Conservation (phyloP, 2,329 filamentous ascomycete species). For the Penicillium sp. region DNA sequence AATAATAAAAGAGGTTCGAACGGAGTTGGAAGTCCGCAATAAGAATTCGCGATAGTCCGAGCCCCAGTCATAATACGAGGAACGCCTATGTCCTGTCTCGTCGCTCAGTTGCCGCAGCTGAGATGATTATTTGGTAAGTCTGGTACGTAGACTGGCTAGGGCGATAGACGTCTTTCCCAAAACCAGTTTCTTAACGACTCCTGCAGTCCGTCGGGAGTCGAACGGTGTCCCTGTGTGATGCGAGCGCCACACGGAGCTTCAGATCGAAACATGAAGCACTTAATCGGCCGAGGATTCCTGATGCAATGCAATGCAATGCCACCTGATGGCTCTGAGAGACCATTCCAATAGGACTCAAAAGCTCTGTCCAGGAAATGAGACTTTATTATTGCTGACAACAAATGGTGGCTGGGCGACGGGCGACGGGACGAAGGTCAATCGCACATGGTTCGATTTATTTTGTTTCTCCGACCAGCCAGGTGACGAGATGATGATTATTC, state of each 20-base stretch:
- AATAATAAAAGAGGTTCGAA: neutral
- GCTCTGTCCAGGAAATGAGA: neutral
- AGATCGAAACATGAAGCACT: slow-evolving; percentile 6
- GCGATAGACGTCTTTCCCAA: neutral
- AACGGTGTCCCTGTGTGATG: slow-evolving; percentile 5
- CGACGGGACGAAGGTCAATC: neutral
- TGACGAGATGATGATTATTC: slow-evolving; percentile 1
- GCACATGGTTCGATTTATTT: neutral
- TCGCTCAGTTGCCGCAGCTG: neutral
- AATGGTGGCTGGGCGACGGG: neutral
- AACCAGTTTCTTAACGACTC: neutral
- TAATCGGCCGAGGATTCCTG: slow-evolving; percentile 2
- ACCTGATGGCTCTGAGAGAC: neutral
- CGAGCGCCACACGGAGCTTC: slow-evolving; percentile 11
- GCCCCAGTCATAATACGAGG: neutral
- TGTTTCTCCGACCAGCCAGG: neutral
- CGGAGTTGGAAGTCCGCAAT: neutral
- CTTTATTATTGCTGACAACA: neutral
- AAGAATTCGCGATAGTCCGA: neutral
- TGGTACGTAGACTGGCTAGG: neutral
- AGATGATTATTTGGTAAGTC: neutral
- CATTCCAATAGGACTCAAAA: neutral
- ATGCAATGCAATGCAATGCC: slow-evolving; percentile 13
- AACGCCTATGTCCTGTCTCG: neutral
- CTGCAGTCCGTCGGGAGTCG: neutral